A percentile compares a stretch with the other conserved stretches of the same genome.
These are phyloP conservation scores for Rubia peregrina DNA, from an alignment of 305 asterid genomes.

Conservation along the genomic window DNA sequence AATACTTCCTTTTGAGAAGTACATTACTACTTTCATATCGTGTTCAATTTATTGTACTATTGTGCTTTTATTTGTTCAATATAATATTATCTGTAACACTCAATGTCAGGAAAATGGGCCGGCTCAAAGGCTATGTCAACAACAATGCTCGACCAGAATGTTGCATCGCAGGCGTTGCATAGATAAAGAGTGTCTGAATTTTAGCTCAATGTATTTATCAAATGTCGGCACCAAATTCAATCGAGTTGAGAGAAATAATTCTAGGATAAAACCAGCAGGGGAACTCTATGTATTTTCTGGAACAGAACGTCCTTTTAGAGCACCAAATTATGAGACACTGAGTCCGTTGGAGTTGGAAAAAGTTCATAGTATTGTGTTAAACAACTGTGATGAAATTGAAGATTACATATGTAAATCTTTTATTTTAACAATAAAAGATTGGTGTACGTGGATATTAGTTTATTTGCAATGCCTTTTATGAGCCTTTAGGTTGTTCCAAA, in stretches of 20 bases:
- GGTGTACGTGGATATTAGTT: not conserved
- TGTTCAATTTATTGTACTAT: not conserved
- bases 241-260: not conserved
- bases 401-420: not conserved
- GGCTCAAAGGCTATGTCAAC: not conserved
- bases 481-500: not conserved
- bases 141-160: not conserved
- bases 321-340: not conserved
- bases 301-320: not conserved
- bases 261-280: not conserved
- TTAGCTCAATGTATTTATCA: not conserved
- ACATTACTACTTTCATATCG: not conserved
- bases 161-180: not conserved
- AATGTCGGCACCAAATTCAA: not conserved
- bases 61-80: too few relatives aligned
- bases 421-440: not conserved
- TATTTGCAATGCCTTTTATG: not conserved
- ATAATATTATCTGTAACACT: not conserved
- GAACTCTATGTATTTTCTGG: not conserved
- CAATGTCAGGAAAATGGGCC: not conserved
- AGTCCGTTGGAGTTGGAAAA: not conserved
- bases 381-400: not conserved
- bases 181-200: not conserved
- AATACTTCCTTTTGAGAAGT: not conserved
- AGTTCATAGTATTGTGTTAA: not conserved